A percentile compares a stretch with the other conserved stretches of the same genome.
Conservation (phyloP, 2,329 filamentous ascomycete species). For the Westerdykella sp. region DNA sequence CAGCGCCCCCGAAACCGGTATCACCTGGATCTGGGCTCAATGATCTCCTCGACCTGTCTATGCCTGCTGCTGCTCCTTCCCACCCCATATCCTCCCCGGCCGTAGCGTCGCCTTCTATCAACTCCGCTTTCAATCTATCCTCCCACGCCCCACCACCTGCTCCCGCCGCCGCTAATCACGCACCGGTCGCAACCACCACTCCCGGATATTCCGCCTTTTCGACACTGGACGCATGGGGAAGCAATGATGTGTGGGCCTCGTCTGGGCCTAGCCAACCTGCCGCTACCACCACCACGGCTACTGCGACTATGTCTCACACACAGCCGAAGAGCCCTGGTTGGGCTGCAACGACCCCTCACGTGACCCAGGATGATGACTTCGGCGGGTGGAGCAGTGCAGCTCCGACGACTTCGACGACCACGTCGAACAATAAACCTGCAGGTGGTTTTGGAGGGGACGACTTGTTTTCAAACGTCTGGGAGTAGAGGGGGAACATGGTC, state of each 20-base stretch:
- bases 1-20: slow-evolving; percentile 43
- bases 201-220: slow-evolving; percentile 40
- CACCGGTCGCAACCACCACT: slow-evolving; percentile 28
- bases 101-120: slow-evolving; percentile 39
- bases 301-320: slow-evolving; percentile 34
- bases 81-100: slow-evolving; percentile 22
- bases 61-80: slow-evolving; percentile 28
- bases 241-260: slow-evolving; percentile 72
- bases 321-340: slow-evolving; percentile 46
- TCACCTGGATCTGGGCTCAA: slow-evolving; percentile 52
- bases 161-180: slow-evolving; percentile 17
- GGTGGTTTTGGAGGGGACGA: slow-evolving; percentile 60
- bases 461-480: slow-evolving; percentile 93
- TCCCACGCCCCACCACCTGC: slow-evolving; percentile 39
- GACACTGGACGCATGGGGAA: slow-evolving; percentile 73
- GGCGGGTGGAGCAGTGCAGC: slow-evolving; percentile 82
- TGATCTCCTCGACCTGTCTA: slow-evolving; percentile 71
- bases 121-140: slow-evolving; percentile 80
- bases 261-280: slow-evolving; percentile 53
- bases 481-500: slow-evolving; percentile 43
- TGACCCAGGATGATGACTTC: slow-evolving; percentile 89
- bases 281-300: slow-evolving; percentile 29
- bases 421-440: slow-evolving; percentile 41
- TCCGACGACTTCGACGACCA: slow-evolving; percentile 43
- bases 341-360: slow-evolving; percentile 57